A percentile compares a stretch with the other conserved stretches of the same genome.
phyloP scores from a whole-genome alignment of 305 asterid species.

The Rubia tinctorum region DNA sequence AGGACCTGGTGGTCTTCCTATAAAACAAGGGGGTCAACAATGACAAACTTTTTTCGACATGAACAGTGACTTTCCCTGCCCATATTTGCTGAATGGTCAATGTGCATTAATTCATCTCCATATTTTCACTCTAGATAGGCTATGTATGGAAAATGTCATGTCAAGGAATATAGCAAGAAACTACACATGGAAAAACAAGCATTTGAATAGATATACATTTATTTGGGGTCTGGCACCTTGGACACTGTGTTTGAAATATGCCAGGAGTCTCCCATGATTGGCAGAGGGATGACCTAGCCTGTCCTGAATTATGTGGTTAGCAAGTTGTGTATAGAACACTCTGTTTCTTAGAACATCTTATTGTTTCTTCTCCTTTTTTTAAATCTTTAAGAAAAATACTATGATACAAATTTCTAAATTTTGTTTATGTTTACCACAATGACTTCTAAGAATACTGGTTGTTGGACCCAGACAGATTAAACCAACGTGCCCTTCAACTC shows the following conservation, averaged over 20 bases:
- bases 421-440: background rate
- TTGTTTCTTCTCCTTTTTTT: background rate
- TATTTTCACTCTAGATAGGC: background rate
- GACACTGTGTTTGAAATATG: background rate
- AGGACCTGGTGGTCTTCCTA: background rate
- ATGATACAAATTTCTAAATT: background rate
- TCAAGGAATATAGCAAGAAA: background rate
- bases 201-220: background rate
- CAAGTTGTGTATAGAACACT: background rate
- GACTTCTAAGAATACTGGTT: background rate
- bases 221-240: background rate
- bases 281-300: conserved; percentile 5
- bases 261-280: too few relatives aligned
- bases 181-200: background rate
- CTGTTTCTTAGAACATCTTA: background rate
- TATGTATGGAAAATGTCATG: background rate
- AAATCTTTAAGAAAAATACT: background rate
- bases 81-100: background rate
- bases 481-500: background rate
- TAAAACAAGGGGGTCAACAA: background rate
- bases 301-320: background rate
- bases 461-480: background rate
- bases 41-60: conserved; percentile 2
- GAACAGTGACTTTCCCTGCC: background rate
- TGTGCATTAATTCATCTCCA: background rate